Conservation (phyloP, 176 grass and related monocot genomes). For the Metroxylon sagu region DNA sequence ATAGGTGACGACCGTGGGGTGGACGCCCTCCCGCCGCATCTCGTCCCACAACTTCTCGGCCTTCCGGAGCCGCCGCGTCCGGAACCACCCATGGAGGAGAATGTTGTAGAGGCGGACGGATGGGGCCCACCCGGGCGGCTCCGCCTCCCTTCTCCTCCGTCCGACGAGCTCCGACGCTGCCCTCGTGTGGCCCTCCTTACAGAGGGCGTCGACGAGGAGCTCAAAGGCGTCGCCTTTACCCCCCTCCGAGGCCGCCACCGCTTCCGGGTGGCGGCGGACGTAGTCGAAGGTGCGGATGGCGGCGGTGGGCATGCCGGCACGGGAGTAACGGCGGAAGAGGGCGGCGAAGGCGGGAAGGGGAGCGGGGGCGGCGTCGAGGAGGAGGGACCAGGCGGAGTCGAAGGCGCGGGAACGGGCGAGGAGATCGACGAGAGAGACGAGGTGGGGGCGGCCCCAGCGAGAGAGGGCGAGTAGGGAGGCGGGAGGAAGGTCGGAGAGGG, state of each 20-base stretch:
- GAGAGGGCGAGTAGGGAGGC: conserved; percentile 37
- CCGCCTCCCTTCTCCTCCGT: conserved; percentile 25
- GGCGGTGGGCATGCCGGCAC: conserved; percentile 30
- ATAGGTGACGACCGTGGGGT: conserved; percentile 61
- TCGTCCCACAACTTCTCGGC: conserved; percentile 49
- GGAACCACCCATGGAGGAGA: conserved; percentile 71
- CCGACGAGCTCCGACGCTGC: conserved; percentile 38
- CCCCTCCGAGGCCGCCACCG: conserved; percentile 1
- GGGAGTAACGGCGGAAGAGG: conserved; percentile 62
- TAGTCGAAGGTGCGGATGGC: conserved; percentile 51
- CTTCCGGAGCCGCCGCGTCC: conserved; percentile 38
- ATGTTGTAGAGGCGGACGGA: conserved; percentile 57
- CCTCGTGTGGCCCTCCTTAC: conserved; percentile 60
- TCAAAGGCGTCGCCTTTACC: conserved; percentile 12
- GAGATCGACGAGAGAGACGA: conserved; percentile 39
- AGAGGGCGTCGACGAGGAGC: conserved; percentile 61
- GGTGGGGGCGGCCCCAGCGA: conserved; percentile 39
- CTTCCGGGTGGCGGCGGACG: conserved; percentile 36
- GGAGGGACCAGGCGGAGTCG: conserved; percentile 52
- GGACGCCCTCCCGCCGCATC: conserved; percentile 48
- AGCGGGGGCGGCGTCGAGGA: conserved; percentile 22
- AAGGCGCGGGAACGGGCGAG: conserved; percentile 50
- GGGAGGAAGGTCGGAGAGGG: conserved; percentile 22
- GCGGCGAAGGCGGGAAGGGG: conserved; percentile 48
- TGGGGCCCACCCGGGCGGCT: conserved; percentile 7